Conservation (phyloP, 1,139 yeast species). For the Suhomyces bokatorum region DNA sequence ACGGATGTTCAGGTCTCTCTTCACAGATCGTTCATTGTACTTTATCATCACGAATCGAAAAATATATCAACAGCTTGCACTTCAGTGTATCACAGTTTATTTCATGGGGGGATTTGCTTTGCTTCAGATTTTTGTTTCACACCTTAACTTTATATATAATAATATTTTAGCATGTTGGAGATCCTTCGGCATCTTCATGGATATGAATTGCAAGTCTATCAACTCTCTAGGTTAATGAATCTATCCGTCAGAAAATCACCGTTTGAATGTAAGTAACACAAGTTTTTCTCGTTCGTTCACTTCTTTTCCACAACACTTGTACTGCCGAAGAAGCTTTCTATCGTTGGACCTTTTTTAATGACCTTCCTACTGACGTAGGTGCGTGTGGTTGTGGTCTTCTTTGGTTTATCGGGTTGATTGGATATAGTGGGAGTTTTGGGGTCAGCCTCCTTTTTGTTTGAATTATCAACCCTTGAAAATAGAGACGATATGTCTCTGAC, state of each 20-base stretch:
- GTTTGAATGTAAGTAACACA: not conserved
- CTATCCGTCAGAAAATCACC: not conserved
- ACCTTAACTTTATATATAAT: conserved; percentile 5
- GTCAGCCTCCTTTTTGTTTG: not conserved
- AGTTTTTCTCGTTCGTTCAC: too few species aligned
- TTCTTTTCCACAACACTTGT: not conserved
- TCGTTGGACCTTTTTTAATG: conserved; percentile 2
- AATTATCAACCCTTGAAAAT: conserved; percentile 28
- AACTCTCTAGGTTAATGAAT: conserved; percentile 11
- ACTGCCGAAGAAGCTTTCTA: conserved; percentile 3
- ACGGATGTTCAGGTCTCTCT: not conserved
- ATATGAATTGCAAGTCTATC: conserved; percentile 1
- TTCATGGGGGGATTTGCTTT: conserved; percentile 8
- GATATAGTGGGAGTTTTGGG: not conserved
- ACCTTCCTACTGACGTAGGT: conserved; percentile 16
- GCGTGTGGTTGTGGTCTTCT: not conserved
- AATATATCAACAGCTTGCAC: conserved; percentile 1
- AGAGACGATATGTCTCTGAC: conserved; percentile 54
- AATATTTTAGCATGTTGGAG: conserved; percentile 8
- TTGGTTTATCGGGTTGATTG: not conserved
- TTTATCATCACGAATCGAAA: conserved; percentile 7
- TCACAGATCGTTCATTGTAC: conserved; percentile 8
- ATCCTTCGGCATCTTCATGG: conserved; percentile 5
- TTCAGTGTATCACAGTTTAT: conserved; percentile 5
- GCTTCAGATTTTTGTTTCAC: not conserved